Conservation (phyloP, 306 rosid genomes). For the Ammopiptanthus mongolicus region DNA sequence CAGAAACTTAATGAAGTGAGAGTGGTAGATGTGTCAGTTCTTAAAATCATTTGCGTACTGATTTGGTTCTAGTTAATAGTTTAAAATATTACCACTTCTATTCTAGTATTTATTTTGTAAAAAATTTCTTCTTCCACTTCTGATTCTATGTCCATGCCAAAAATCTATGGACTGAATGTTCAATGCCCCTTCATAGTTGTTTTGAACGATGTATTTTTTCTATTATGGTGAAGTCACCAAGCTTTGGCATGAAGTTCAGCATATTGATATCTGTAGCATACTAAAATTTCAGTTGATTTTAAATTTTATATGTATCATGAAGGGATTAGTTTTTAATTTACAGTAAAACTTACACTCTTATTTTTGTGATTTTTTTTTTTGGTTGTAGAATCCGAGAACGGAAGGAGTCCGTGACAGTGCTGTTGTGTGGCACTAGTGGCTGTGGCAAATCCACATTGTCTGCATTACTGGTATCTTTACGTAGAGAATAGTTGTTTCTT, state of each 20-base stretch:
- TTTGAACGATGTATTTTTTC: no score
- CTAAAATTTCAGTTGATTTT: neutral
- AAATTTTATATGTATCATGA: neutral
- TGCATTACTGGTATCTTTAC: slow-evolving; percentile 77
- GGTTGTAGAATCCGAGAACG: slow-evolving; percentile 70
- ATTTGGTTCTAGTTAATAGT: neutral
- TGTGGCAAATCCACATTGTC: slow-evolving; percentile 97
- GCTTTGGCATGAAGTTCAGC: neutral
- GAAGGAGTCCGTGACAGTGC: slow-evolving; percentile 88
- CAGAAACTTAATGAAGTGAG: neutral
- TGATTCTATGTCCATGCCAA: neutral
- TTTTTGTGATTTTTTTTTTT: neutral
- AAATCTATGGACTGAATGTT: neutral
- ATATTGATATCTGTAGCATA: neutral
- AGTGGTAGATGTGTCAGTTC: neutral
- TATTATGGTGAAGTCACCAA: neutral
- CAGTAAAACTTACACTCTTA: neutral
- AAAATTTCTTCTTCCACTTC: neutral
- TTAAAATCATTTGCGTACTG: neutral
- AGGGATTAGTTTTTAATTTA: neutral
- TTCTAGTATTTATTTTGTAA: neutral
- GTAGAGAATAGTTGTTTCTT: slow-evolving; percentile 13
- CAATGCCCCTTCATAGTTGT: neutral
- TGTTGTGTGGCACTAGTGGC: slow-evolving; percentile 96
- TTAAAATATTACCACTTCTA: neutral